phyloP scores from a whole-genome alignment of 176 grass and related monocot species.

The Phoenix roebelenii region DNA sequence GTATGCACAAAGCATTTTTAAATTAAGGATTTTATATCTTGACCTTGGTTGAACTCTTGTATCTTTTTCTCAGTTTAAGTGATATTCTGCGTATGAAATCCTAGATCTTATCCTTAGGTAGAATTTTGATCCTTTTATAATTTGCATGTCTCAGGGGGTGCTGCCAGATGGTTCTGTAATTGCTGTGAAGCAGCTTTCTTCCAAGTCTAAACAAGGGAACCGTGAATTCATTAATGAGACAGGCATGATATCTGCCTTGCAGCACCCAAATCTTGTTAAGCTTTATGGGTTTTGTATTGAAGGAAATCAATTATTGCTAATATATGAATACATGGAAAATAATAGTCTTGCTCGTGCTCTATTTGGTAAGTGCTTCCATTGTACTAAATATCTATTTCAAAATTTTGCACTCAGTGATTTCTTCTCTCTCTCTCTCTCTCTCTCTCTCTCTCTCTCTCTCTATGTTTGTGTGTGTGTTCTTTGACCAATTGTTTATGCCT shows the following conservation, averaged over 20 bases:
- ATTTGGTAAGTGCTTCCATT: background rate
- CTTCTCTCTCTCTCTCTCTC: too few relatives aligned
- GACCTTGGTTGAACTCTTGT: too few relatives aligned
- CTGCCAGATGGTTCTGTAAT: conserved; percentile 11
- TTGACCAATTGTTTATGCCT: too few relatives aligned
- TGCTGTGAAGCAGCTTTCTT: conserved; percentile 17
- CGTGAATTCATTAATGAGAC: too few relatives aligned
- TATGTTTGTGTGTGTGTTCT: background rate
- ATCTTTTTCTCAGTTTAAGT: background rate
- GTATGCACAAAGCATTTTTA: background rate
- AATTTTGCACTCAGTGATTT: background rate
- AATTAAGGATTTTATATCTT: too few relatives aligned
- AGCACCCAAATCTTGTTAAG: conserved; percentile 9
- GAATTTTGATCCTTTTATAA: background rate
- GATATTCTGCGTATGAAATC: too few relatives aligned
- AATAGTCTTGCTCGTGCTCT: conserved; percentile 15
- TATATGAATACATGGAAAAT: conserved; percentile 15
- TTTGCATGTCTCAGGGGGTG: background rate
- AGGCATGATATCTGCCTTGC: conserved; percentile 8
- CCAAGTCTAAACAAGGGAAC: conserved; percentile 10
- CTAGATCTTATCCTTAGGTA: too few relatives aligned
- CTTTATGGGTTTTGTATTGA: conserved; percentile 3
- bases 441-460: too few relatives aligned
- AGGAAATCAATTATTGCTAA: conserved; percentile 6
- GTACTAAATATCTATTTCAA: background rate